A percentile compares a stretch with the other conserved stretches of the same genome.
Evolutionary conservation across 305 asterid genomes (phyloP).

Genomic region (Solanum hybrid): DNA sequence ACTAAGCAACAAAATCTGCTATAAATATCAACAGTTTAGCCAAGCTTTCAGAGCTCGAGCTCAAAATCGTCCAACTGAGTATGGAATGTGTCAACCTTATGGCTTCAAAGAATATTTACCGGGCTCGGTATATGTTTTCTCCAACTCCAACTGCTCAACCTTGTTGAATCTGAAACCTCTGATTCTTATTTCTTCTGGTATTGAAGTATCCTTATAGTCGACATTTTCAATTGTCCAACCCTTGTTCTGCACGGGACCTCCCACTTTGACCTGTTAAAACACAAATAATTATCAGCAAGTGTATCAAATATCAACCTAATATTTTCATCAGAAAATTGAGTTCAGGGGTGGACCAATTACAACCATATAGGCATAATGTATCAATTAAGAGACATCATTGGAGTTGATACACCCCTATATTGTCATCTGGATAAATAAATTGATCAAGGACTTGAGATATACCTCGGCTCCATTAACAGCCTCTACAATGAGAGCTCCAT

Average conservation of each 20-base stretch:
- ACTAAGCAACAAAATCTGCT: neutral
- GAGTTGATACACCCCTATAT: neutral
- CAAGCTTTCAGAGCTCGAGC: neutral
- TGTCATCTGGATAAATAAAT: neutral
- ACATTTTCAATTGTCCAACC: constrained; percentile 72
- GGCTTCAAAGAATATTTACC: constrained; percentile 51
- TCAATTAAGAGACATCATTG: neutral
- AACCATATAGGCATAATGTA: neutral
- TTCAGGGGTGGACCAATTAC: neutral
- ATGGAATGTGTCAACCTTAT: constrained; percentile 5
- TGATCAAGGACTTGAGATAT: neutral
- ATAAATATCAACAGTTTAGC: neutral
- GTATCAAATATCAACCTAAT: neutral
- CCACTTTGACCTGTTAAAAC: constrained; percentile 53
- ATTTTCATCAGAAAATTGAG: neutral
- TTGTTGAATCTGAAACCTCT: constrained; percentile 72
- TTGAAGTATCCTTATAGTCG: constrained; percentile 48
- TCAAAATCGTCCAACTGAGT: neutral
- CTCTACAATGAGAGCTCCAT: constrained; percentile 73
- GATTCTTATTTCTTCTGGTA: constrained; percentile 78
- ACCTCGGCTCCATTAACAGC: constrained; percentile 77
- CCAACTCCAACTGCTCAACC: constrained; percentile 54
- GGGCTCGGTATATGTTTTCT: constrained; percentile 36
- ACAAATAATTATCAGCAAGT: neutral
- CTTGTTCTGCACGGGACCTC: constrained; percentile 56